These are phyloP conservation scores for Diaporthe sp. DNA, from an alignment of 2,329 filamentous ascomycete genomes.

Conservation along the genomic window DNA sequence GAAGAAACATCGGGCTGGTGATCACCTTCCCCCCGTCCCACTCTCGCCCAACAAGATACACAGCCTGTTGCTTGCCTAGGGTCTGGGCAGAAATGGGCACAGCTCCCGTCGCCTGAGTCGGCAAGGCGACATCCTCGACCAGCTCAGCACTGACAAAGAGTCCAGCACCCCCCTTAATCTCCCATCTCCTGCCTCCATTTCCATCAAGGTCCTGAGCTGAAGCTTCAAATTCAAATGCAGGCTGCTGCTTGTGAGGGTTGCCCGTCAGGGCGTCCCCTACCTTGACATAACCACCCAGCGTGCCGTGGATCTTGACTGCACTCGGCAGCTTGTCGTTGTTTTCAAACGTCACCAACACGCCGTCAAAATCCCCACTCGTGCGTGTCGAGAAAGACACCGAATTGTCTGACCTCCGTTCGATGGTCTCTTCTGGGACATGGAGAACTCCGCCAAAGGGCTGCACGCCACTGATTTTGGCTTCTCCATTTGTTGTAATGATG, in stretches of 20 bases:
- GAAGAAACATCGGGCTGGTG: conserved; percentile 38
- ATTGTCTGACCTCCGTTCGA: conserved; percentile 31
- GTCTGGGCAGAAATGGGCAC: conserved; percentile 28
- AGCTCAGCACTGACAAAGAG: conserved; percentile 40
- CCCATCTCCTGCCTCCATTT: conserved; percentile 36
- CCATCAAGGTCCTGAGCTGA: conserved; percentile 29
- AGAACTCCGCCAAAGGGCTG: conserved; percentile 42
- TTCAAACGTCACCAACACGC: conserved; percentile 38
- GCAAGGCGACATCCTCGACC: conserved; percentile 38
- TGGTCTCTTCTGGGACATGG: conserved; percentile 39
- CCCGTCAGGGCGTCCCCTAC: conserved; percentile 42
- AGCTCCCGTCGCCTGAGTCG: conserved; percentile 37
- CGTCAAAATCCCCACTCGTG: conserved; percentile 46
- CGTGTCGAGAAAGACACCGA: conserved; percentile 40
- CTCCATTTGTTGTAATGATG: conserved; percentile 38
- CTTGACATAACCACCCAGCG: conserved; percentile 44
- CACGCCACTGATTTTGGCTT: conserved; percentile 34
- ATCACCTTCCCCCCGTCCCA: conserved; percentile 40
- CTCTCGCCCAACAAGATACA: conserved; percentile 39
- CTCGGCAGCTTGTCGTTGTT: conserved; percentile 12
- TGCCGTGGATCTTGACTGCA: conserved; percentile 39
- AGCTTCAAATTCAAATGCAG: conserved; percentile 36
- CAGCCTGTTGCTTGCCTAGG: conserved; percentile 25
- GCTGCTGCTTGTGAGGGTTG: conserved; percentile 44
- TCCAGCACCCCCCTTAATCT: conserved; percentile 41